phyloP scores from a whole-genome alignment of 495 filamentous ascomycete species.

The Penicillium malachiteum region DNA sequence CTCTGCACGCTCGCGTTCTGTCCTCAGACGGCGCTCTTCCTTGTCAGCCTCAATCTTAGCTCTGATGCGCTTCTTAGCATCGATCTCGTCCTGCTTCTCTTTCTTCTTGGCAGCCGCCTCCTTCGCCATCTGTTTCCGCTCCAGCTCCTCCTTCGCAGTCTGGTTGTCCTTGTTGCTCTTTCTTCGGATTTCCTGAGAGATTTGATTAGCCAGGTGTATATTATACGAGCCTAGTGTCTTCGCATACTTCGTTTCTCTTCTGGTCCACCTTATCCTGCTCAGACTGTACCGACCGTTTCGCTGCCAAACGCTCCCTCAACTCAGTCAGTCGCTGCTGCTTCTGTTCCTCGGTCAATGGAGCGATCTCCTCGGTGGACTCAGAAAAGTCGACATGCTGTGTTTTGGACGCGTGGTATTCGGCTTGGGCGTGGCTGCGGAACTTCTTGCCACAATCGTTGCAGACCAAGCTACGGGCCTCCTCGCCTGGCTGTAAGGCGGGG shows the following conservation, averaged over 20 bases:
- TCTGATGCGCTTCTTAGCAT: conserved; percentile 82
- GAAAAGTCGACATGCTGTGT: conserved; percentile 88
- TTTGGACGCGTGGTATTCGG: conserved; percentile 87
- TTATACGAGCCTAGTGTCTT: neutral
- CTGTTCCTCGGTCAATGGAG: conserved; percentile 88
- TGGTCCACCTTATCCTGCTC: conserved; percentile 77
- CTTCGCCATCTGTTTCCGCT: conserved; percentile 85
- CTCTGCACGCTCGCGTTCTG: conserved; percentile 79
- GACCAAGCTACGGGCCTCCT: conserved; percentile 61
- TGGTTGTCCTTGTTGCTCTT: conserved; percentile 80
- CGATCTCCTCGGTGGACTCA: conserved; percentile 88
- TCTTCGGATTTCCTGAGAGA: conserved; percentile 70
- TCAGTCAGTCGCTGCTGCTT: conserved; percentile 77
- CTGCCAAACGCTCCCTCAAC: conserved; percentile 67
- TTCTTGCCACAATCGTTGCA: conserved; percentile 95
- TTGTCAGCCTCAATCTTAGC: conserved; percentile 92
- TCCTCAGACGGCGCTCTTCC: conserved; percentile 75
- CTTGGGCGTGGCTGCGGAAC: conserved; percentile 75
- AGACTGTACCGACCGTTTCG: conserved; percentile 67
- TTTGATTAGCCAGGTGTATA: neutral
- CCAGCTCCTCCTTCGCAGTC: conserved; percentile 77
- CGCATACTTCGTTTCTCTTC: conserved; percentile 80
- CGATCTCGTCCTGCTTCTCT: conserved; percentile 85
- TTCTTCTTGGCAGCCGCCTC: conserved; percentile 77
- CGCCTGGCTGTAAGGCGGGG: conserved; percentile 59